Evolutionary conservation across 148 eudicot species (phyloP), one percentile per base, ranked within the genome.

Genomic region (Diospyros lotus): DNA sequence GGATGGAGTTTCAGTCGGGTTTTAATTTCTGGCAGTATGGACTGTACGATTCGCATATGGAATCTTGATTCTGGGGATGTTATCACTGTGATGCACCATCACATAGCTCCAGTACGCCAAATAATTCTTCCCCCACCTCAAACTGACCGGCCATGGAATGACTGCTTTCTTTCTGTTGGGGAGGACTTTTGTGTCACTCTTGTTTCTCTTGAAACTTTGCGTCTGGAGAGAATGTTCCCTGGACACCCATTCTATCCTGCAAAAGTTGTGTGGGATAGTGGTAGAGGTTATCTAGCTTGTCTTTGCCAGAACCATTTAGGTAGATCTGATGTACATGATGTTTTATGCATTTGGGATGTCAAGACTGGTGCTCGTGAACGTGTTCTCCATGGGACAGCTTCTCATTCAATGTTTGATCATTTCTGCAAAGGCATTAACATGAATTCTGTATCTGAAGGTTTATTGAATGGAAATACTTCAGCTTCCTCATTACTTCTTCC

Each of bases 331-430:
- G 68, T 80, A 60, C 81, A 75, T 82, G 97, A 95, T 77, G 82
- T 87, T 75, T 80, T 96, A 66, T 93, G 81, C 83, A 89, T 96
- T 79, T 96, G 99, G 99, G 99, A 96, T 79, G 81, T 93, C 59
- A 96, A 96, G 80, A 83, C 98, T 28, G 99, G 99, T 78, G 84
- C 99, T 69, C 88, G 92, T 75, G 99, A 96, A 80, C 90, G 99
- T 61, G 89, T 93, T 79, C 87, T 96, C 75, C 98, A 89, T 75
- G 96, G 96, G 64, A 75, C 88, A 73, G 97, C 99, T 69, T 92
- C 99, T 72, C 97, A 87, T 76, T 96, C 99, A 53, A 87, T 96
- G 98, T 93, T 91, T 82, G 93, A 84, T 80, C 86, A 91, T 80
- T 93, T 96, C 71, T 85, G 87, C 85, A 81, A 67, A 80, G 82